phyloP scores from a whole-genome alignment of 176 grass and related monocot species.

The Triticum aestivum region DNA sequence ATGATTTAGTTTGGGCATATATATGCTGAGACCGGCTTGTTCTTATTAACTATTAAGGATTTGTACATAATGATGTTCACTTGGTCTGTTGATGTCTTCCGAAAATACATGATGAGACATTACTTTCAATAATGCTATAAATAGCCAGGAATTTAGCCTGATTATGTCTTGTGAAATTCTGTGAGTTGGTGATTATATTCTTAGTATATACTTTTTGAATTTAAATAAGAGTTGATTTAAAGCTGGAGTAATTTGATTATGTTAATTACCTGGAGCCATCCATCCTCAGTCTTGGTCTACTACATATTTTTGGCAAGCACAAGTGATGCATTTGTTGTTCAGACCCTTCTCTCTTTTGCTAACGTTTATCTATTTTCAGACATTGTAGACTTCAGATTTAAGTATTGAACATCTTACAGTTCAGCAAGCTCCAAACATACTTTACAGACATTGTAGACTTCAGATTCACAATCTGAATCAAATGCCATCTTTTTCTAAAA shows the following conservation, averaged over 20 bases:
- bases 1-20: conserved; percentile 8
- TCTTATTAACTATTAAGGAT: conserved; percentile 17
- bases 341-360: neutral
- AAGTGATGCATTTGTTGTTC: conserved; percentile 23
- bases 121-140: conserved; percentile 14
- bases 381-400: neutral
- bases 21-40: conserved; percentile 7
- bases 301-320: neutral
- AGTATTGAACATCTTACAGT: neutral
- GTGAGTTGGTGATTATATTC: conserved; percentile 15
- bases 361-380: neutral
- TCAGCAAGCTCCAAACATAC: no score
- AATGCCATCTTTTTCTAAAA: neutral
- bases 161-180: neutral
- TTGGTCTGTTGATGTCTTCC: neutral
- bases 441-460: neutral
- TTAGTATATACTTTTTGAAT: conserved; percentile 11
- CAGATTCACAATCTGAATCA: conserved; percentile 1
- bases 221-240: conserved; percentile 16
- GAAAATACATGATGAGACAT: neutral
- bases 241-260: neutral
- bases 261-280: conserved; percentile 12
- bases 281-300: neutral
- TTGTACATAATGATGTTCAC: neutral
- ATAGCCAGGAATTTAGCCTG: conserved; percentile 1